These are phyloP conservation scores for Candida endomychidarum DNA, from an alignment of 805 yeast genomes.

Conservation along the genomic window DNA sequence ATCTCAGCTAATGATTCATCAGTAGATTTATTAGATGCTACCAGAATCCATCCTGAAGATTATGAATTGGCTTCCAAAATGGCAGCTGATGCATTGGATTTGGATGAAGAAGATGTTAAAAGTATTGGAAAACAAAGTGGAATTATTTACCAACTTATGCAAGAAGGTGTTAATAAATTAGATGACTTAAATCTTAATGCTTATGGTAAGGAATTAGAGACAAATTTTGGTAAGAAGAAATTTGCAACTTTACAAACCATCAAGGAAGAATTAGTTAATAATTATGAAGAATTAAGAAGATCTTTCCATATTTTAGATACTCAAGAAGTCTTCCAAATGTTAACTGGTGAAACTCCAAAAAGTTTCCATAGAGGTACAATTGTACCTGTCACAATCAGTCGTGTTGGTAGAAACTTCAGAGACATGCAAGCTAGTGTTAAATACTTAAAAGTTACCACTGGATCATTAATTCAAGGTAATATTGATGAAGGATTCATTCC, in stretches of 20 bases:
- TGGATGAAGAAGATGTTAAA: constrained; percentile 89
- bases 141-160: constrained; percentile 69
- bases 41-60: constrained; percentile 97
- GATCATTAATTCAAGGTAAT: constrained; percentile 43
- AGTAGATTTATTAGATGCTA: constrained; percentile 84
- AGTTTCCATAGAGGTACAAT: constrained; percentile 67
- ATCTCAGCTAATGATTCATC: constrained; percentile 53
- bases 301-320: constrained; percentile 63
- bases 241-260: constrained; percentile 80
- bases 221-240: constrained; percentile 68
- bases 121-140: constrained; percentile 81
- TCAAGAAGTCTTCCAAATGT: constrained; percentile 77
- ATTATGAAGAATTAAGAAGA: constrained; percentile 82
- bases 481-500: constrained; percentile 47
- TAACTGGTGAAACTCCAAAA: constrained; percentile 82
- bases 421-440: constrained; percentile 45
- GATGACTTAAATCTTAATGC: constrained; percentile 88
- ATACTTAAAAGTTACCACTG: constrained; percentile 40
- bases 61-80: constrained; percentile 93
- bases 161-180: constrained; percentile 69
- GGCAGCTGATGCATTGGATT: constrained; percentile 97
- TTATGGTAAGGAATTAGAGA: constrained; percentile 85
- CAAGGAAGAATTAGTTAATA: constrained; percentile 81
- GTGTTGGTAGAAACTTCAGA: constrained; percentile 65
- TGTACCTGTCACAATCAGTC: constrained; percentile 71